Evolutionary conservation across 163 green algal species (phyloP).

Genomic region (Picocystis sp.): DNA sequence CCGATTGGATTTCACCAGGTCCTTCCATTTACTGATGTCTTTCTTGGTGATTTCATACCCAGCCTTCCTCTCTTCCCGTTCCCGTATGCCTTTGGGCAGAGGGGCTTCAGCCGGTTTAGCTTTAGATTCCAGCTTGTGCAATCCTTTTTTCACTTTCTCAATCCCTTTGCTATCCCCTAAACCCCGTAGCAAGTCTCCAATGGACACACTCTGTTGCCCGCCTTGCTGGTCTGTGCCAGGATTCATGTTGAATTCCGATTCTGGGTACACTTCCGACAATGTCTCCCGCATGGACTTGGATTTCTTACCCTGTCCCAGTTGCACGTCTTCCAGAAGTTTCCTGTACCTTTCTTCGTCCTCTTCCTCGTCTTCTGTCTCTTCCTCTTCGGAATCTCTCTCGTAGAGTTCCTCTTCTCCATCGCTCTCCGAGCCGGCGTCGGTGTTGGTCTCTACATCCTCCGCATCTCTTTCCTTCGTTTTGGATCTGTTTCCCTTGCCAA

Average conservation of each 20-base stretch:
- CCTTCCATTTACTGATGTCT: constrained; percentile 76
- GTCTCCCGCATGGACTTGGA: constrained; percentile 6
- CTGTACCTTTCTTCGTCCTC: constrained; percentile 15
- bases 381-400: constrained; percentile 8
- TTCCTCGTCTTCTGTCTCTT: constrained; percentile 9
- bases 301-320: constrained; percentile 10
- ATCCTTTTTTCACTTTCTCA: constrained; percentile 29
- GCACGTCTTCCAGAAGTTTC: constrained; percentile 20
- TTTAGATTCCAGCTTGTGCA: constrained; percentile 34
- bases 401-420: constrained; percentile 8
- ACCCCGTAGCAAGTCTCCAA: constrained; percentile 44
- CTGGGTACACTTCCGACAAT: constrained; percentile 48
- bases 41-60: constrained; percentile 64
- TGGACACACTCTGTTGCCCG: constrained; percentile 23
- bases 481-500: not conserved
- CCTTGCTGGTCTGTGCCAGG: constrained; percentile 5
- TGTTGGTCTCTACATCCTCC: constrained; percentile 13
- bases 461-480: constrained; percentile 9
- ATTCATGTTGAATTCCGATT: constrained; percentile 50
- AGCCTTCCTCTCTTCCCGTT: constrained; percentile 55
- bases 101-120: constrained; percentile 27
- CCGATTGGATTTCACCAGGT: constrained; percentile 81
- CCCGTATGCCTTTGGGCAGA: constrained; percentile 41
- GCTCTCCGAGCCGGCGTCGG: constrained; percentile 6
- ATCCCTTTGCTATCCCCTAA: constrained; percentile 29